A percentile compares a stretch with the other conserved stretches of the same genome.
Conservation (phyloP, 768 basidiomycete genomes). For the Suillus variegatus region DNA sequence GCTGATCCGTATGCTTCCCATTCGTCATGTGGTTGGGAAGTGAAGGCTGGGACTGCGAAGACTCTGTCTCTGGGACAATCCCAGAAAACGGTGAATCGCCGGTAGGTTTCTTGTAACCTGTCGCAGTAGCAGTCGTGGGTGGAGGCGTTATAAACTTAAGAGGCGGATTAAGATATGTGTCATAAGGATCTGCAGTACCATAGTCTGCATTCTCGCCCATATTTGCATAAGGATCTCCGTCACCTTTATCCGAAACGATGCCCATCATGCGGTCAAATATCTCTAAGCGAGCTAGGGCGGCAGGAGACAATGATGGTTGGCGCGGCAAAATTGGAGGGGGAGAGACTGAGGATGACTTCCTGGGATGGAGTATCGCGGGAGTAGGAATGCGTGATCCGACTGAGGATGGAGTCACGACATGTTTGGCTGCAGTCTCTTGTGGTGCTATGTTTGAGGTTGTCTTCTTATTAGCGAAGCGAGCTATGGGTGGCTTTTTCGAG, state of each 20-base stretch:
- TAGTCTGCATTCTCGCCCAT: conserved; percentile 8
- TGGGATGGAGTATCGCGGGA: background rate
- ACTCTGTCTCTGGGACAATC: conserved; percentile 35
- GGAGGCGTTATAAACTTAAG: background rate
- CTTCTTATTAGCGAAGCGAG: background rate
- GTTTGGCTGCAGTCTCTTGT: background rate
- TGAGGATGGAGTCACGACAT: background rate
- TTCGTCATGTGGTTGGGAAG: background rate
- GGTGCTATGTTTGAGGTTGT: background rate
- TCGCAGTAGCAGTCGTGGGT: background rate
- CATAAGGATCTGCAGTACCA: conserved; percentile 1
- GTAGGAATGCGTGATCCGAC: background rate
- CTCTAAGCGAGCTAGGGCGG: conserved; percentile 27
- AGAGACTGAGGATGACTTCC: background rate
- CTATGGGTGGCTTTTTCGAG: background rate
- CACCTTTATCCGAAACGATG: background rate
- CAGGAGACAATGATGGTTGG: conserved; percentile 27
- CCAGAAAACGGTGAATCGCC: conserved; percentile 8
- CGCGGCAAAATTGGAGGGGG: background rate
- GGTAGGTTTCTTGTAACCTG: background rate
- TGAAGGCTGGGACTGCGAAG: conserved; percentile 24
- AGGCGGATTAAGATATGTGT: conserved; percentile 13
- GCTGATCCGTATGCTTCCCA: conserved; percentile 1
- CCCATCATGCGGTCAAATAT: conserved; percentile 30
- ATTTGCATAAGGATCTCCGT: conserved; percentile 1